phyloP scores from a whole-genome alignment of 768 basidiomycete genomes.

The Lyophyllum semitale region DNA sequence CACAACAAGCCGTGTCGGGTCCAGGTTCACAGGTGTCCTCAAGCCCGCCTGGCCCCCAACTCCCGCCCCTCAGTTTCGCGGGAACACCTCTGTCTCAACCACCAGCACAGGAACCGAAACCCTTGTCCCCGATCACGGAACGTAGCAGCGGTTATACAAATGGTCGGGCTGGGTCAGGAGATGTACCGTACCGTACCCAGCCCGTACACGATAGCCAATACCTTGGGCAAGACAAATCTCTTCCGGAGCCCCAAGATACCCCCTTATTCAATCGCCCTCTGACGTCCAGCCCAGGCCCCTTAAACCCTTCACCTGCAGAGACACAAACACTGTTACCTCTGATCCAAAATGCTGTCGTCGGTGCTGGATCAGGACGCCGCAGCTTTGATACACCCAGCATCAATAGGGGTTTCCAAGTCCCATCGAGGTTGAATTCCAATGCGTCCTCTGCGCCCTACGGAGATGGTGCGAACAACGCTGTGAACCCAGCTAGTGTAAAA shows the following conservation, averaged over 20 bases:
- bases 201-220: constrained; percentile 1
- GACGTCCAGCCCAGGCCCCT: constrained; percentile 1
- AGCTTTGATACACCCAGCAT: constrained; percentile 14
- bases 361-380: not conserved
- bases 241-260: not conserved
- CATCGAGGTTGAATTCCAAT: constrained; percentile 8
- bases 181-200: not conserved
- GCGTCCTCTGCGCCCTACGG: not conserved
- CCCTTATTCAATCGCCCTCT: constrained; percentile 2
- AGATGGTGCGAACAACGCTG: not conserved
- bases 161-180: constrained; percentile 1
- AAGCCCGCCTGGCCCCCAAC: constrained; percentile 39
- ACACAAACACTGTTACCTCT: not conserved
- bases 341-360: not conserved
- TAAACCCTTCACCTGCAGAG: constrained; percentile 9
- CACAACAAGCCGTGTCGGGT: constrained; percentile 5
- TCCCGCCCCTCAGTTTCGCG: constrained; percentile 64
- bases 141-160: constrained; percentile 11
- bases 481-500: constrained; percentile 4
- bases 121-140: constrained; percentile 22
- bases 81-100: constrained; percentile 8
- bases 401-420: constrained; percentile 11
- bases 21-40: constrained; percentile 11
- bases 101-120: constrained; percentile 16
- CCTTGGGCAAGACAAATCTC: constrained; percentile 9